phyloP scores from a whole-genome alignment of 2,329 filamentous ascomycete genomes.

The Pseudogymnoascus sp. region DNA sequence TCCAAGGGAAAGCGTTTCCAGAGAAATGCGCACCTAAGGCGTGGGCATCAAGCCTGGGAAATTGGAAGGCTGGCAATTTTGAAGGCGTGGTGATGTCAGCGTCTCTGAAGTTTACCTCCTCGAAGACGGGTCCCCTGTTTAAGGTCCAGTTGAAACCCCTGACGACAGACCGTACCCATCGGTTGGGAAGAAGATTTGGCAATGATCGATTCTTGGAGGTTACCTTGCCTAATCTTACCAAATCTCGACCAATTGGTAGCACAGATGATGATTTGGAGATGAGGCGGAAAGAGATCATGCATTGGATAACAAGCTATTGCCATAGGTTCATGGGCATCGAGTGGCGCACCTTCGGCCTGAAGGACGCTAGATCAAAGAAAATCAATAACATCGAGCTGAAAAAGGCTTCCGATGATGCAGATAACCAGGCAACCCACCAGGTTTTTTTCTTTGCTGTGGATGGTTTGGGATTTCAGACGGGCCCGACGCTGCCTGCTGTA shows the following conservation, averaged over 20 bases:
- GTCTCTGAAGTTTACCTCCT: conserved; percentile 30
- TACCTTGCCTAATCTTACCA: conserved; percentile 37
- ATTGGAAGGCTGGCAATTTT: conserved; percentile 25
- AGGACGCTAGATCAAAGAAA: conserved; percentile 16
- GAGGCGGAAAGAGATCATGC: conserved; percentile 29
- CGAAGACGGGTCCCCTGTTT: conserved; percentile 34
- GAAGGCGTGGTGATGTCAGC: conserved; percentile 38
- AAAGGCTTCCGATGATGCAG: conserved; percentile 26
- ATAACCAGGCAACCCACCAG: conserved; percentile 31
- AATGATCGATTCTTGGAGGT: conserved; percentile 51
- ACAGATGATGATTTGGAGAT: conserved; percentile 27
- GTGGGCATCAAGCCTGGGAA: conserved; percentile 31
- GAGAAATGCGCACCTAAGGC: conserved; percentile 35
- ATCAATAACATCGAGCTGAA: conserved; percentile 32
- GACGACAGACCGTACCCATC: conserved; percentile 40
- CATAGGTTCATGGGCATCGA: conserved; percentile 22
- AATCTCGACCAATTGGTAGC: conserved; percentile 21
- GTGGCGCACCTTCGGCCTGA: conserved; percentile 25
- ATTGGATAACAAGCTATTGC: conserved; percentile 30
- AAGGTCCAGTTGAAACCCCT: conserved; percentile 40
- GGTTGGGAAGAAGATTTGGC: conserved; percentile 47
- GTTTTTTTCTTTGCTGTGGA: conserved; percentile 48
- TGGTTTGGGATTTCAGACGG: conserved; percentile 25
- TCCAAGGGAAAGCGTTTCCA: conserved; percentile 40
- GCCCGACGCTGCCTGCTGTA: background rate